phyloP scores from a whole-genome alignment of 805 yeast genomes.

The Kockiozyma suomiensis region DNA sequence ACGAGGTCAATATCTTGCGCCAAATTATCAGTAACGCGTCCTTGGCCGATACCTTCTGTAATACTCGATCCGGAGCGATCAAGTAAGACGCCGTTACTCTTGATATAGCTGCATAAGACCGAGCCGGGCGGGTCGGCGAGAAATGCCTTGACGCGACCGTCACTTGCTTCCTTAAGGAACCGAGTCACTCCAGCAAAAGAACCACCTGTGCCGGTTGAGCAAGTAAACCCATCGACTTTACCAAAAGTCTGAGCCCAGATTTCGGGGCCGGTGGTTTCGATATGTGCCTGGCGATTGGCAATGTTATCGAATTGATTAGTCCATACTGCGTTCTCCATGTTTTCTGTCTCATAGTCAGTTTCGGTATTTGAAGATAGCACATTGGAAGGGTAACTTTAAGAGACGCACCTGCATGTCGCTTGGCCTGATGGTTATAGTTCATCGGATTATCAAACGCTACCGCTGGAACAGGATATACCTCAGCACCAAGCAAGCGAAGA shows the following conservation, averaged over 20 bases:
- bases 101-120: slow-evolving; percentile 75
- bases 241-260: slow-evolving; percentile 85
- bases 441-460: slow-evolving; percentile 79
- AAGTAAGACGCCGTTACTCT: slow-evolving; percentile 64
- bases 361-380: neutral
- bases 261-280: slow-evolving; percentile 90
- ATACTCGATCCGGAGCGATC: slow-evolving; percentile 81
- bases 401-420: slow-evolving; percentile 61
- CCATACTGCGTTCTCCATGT: slow-evolving; percentile 80
- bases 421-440: slow-evolving; percentile 86
- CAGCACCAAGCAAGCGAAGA: slow-evolving; percentile 76
- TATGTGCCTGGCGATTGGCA: slow-evolving; percentile 88
- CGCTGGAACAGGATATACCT: slow-evolving; percentile 86
- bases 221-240: slow-evolving; percentile 79
- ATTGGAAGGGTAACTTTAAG: neutral
- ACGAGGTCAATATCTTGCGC: slow-evolving; percentile 68
- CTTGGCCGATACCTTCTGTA: slow-evolving; percentile 97
- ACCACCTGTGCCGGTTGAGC: slow-evolving; percentile 93
- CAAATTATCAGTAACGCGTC: slow-evolving; percentile 84
- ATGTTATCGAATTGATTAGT: slow-evolving; percentile 87
- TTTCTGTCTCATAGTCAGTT: slow-evolving; percentile 43
- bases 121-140: slow-evolving; percentile 96
- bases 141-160: slow-evolving; percentile 61
- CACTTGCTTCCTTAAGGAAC: slow-evolving; percentile 68
- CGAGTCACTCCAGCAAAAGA: slow-evolving; percentile 85